These are phyloP conservation scores for Blastobotrys aristatus DNA, from an alignment of 1,139 yeast genomes.

Conservation along the genomic window DNA sequence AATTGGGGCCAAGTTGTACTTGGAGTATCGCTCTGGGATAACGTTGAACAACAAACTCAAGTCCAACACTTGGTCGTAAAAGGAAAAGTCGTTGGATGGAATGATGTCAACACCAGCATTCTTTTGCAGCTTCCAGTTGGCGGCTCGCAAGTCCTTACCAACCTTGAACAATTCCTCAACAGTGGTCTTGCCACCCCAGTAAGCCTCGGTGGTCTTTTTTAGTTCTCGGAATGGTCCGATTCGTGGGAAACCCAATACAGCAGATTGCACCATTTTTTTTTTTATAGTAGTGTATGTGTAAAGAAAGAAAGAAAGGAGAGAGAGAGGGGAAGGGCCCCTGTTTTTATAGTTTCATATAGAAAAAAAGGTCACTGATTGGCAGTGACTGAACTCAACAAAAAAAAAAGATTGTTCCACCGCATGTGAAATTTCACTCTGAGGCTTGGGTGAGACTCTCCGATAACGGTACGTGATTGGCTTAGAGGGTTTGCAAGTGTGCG, in stretches of 20 bases:
- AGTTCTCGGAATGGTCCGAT: conserved; percentile 96
- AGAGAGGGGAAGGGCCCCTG: neutral
- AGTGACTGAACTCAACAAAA: too few relatives aligned
- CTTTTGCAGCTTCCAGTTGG: conserved; percentile 97
- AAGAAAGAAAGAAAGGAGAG: conserved; percentile 2
- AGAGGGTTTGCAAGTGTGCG: too few relatives aligned
- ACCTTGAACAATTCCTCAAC: conserved; percentile 84
- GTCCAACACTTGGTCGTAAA: conserved; percentile 95
- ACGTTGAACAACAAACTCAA: conserved; percentile 89
- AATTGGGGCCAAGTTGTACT: conserved; percentile 81
- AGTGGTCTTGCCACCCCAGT: conserved; percentile 93
- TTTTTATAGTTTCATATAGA: neutral
- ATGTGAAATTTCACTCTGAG: too few relatives aligned
- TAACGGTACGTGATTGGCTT: too few relatives aligned
- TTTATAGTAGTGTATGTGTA: conserved; percentile 2
- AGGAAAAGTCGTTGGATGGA: conserved; percentile 97
- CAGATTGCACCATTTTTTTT: conserved; percentile 76
- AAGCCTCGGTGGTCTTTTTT: conserved; percentile 96
- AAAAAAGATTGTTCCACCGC: too few relatives aligned
- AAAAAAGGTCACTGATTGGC: too few relatives aligned
- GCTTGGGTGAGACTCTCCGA: too few relatives aligned
- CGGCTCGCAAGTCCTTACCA: conserved; percentile 92
- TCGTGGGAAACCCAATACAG: conserved; percentile 99
- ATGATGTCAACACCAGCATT: conserved; percentile 96
- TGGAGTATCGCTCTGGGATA: conserved; percentile 94